Evolutionary conservation across 306 rosid genomes (phyloP).

Genomic region (Quercus bicolor): DNA sequence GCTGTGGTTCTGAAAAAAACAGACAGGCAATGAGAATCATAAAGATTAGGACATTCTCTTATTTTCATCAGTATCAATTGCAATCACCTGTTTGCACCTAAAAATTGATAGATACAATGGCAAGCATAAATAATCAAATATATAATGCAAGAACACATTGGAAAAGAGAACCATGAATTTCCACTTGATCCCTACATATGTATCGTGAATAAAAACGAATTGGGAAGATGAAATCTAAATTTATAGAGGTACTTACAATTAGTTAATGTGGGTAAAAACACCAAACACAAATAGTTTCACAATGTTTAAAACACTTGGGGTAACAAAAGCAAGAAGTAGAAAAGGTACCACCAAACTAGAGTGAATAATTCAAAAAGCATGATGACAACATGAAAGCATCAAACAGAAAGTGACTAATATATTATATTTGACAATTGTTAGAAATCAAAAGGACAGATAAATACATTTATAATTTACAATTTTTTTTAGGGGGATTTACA

Average conservation of each 20-base stretch:
- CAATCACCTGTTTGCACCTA: conserved; percentile 72
- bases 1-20: too few species aligned
- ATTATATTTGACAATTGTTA: too few species aligned
- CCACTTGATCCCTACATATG: background rate
- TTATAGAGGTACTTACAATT: background rate
- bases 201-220: background rate
- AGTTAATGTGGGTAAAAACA: background rate
- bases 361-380: background rate
- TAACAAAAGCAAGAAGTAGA: background rate
- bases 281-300: background rate
- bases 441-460: too few species aligned
- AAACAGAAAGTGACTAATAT: too few species aligned
- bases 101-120: conserved; percentile 27
- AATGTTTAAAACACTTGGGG: background rate
- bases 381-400: too few species aligned
- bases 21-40: too few species aligned
- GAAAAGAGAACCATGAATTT: background rate
- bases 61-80: conserved; percentile 75
- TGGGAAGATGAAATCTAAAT: background rate
- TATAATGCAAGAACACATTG: background rate
- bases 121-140: conserved; percentile 8
- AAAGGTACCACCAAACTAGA: background rate
- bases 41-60: conserved; percentile 22
- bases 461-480: too few species aligned
- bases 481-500: too few species aligned